Base-by-base conservation (phyloP, 1,284 basidiomycete genomes). In the Tylopilus orsonianus region DNA sequence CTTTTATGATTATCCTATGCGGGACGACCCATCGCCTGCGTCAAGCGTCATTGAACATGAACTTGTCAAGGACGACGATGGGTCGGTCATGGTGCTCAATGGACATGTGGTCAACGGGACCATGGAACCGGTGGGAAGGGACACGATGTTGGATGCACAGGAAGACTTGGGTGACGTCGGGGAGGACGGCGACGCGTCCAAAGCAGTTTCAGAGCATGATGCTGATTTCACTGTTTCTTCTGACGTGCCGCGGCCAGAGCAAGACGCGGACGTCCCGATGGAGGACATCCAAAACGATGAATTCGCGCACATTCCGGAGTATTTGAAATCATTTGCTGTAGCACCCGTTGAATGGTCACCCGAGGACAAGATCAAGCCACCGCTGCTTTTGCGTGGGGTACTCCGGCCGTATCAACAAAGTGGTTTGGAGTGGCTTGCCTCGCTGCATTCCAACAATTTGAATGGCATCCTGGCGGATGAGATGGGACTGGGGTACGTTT, bases 401-500 rank as follows among this genome's bases (percentile, higher is more conserved):
- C 75, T 99, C 32, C 85, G 95, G 16, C 93, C 94, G 1, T 99
- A 99, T 64, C 96, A 99, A 64, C 91, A 95, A 56, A 82, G 88
- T 12, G 96, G 96, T 0, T 71, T 98, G 44, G 94, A 98, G 62
- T 99, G 96, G 96, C 83, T 99, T 8, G 90, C 91, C 0, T 91
- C 86, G 62, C 72, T 97, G 32, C 94, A 97, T 69, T 74, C 75
- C 18, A 93, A 91, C 57, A 85, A 88, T 49, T 73, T 93, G 56
- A 98, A 99, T 67, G 95, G 95, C 2, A 97, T 98, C 52, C 73
- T 96, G 35, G 93, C 92, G 2, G 92, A 94, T 60, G 91, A 93
- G 69, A 94, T 94, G 92, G 91, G 91, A 44, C 71, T 93, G 10
- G 91, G 91, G 90, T 93, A 60, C 46, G 86, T 76, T 36, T 37